Conservation (phyloP, 1,284 basidiomycete genomes). For the Cutaneotrichosporon spelunceum region DNA sequence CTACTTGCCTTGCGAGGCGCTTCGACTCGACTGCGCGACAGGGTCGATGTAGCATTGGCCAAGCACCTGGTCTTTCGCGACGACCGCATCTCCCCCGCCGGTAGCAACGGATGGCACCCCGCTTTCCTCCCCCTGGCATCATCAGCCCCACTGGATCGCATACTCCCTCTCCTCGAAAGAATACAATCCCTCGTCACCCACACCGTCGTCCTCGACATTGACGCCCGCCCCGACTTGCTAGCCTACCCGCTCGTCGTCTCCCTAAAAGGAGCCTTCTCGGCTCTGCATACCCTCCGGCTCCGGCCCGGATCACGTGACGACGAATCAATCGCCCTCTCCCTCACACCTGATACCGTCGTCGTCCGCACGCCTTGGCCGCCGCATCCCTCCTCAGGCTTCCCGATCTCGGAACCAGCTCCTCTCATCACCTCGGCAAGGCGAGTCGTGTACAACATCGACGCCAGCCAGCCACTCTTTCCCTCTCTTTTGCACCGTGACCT, state of each 20-base stretch:
- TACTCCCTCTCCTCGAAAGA: background rate
- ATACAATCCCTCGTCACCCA: background rate
- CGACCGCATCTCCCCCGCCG: background rate
- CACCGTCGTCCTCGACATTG: background rate
- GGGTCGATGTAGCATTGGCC: background rate
- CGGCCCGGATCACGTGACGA: background rate
- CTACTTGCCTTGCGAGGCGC: background rate
- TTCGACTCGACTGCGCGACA: background rate
- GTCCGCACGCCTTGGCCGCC: slow-evolving; percentile 3
- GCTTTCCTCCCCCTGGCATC: background rate
- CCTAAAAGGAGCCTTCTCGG: background rate
- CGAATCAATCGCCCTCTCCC: background rate
- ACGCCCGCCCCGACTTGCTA: background rate
- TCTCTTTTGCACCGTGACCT: background rate
- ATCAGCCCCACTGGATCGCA: background rate
- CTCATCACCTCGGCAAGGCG: background rate
- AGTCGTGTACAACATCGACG: slow-evolving; percentile 2
- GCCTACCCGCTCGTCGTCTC: background rate
- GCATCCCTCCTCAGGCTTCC: background rate
- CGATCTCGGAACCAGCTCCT: background rate
- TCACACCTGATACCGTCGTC: background rate
- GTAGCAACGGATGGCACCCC: background rate
- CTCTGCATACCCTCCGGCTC: background rate
- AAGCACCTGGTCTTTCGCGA: background rate
- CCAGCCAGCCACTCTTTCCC: background rate